Evolutionary conservation across 2,329 filamentous ascomycete species (phyloP), one percentile per base, ranked within the genome.

Genomic region (Arachnopeziza araneosa): DNA sequence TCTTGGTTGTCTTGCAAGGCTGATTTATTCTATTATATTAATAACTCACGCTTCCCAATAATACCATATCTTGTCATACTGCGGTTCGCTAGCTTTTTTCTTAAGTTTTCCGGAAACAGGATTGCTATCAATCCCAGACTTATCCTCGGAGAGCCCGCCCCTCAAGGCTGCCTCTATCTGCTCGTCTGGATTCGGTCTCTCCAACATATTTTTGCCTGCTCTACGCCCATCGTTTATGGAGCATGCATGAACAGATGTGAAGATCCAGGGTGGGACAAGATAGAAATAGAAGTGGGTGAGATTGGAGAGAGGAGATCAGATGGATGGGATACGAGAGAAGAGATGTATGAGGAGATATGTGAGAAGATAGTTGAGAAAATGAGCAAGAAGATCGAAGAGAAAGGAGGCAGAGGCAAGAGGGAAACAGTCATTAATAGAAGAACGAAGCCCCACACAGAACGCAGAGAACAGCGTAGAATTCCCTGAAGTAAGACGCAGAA

Each of bases 71-170:
- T n/a, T n/a, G n/a, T n/a, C n/a, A n/a, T n/a, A n/a, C n/a, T n/a
- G n/a, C n/a, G 36, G 36, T 19, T 44, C 5, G 36, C 12, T 44
- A 12, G 69, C 56, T 26, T 63, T 61, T 63, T 58, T 52, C 59
- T 62, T 60, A 30, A 64, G 63, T 54, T 61, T 61, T 63, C 51
- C 59, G 44, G 61, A 44, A 61, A 63, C 57, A 54, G 61, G 63
- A 60, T 65, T 60, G 36, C 44, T 61, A 59, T 63, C 53, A 49
- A 63, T 59, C 49, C 50, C 22, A 54, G 59, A 61, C 55, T 21
- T 63, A 32, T 61, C 36, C 50, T 61, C 24, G 21, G 54, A 57
- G 55, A 61, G 61, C 57, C 59, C 50, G 50, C 60, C 50, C 49
- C 51, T 59, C 30, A 62, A n/a, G 53, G 60, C 60, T 56, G 50